phyloP scores from a whole-genome alignment of 129 eudicot genomes.

The Pittosporum tobira region DNA sequence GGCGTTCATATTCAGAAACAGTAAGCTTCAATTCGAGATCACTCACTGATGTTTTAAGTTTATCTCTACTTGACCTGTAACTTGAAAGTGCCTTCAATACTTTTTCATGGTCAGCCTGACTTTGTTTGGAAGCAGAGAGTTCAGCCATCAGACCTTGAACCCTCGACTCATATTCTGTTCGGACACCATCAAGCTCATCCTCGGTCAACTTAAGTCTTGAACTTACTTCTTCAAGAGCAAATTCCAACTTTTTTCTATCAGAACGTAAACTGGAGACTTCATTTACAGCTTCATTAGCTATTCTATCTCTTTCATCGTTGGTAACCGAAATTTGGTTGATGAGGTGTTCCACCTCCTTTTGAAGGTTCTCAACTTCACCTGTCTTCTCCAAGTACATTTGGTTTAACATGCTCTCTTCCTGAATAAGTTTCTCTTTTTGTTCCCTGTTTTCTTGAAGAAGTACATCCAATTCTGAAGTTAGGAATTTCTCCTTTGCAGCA shows the following conservation, averaged over 20 bases:
- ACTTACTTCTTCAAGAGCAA: constrained; percentile 31
- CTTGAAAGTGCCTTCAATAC: constrained; percentile 33
- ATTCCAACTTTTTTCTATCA: constrained; percentile 37
- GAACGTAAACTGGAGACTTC: constrained; percentile 24
- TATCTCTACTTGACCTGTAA: constrained; percentile 53
- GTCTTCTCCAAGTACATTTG: constrained; percentile 51
- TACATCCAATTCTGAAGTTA: constrained; percentile 48
- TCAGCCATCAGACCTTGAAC: constrained; percentile 33
- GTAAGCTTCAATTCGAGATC: constrained; percentile 72
- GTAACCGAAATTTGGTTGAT: constrained; percentile 29
- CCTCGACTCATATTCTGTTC: constrained; percentile 31
- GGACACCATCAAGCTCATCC: constrained; percentile 32
- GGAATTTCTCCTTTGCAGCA: constrained; percentile 38
- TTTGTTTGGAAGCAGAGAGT: constrained; percentile 32
- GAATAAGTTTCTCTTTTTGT: constrained; percentile 34
- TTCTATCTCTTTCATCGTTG: constrained; percentile 38
- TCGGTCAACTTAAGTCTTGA: constrained; percentile 25
- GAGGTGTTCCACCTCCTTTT: constrained; percentile 43
- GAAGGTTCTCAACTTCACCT: constrained; percentile 39
- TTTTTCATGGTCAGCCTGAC: constrained; percentile 37
- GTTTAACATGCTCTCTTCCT: constrained; percentile 44
- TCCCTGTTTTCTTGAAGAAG: constrained; percentile 51
- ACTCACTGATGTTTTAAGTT: constrained; percentile 44
- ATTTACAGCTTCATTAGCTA: constrained; percentile 23
- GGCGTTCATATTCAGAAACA: constrained; percentile 58